phyloP scores from a whole-genome alignment of 345 rosid species.

The Linum lewisii region DNA sequence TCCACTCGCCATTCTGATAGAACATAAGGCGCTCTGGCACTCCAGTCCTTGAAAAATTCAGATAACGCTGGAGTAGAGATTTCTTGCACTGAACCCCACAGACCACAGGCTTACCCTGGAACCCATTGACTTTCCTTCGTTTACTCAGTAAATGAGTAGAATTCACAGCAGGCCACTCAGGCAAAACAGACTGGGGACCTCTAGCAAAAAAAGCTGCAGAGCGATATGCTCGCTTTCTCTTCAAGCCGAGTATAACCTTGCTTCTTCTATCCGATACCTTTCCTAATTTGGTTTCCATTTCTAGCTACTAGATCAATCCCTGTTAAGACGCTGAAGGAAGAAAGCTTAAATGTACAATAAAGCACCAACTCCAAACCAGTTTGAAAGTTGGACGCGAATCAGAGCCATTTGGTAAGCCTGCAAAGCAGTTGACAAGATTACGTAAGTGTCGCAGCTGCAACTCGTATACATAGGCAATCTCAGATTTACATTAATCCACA shows the following conservation, averaged over 20 bases:
- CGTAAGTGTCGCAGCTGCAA: neutral
- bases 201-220: conserved; percentile 31
- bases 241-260: conserved; percentile 24
- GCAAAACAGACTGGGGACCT: conserved; percentile 24
- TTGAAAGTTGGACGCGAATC: conserved; percentile 31
- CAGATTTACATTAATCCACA: too few relatives aligned
- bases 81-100: conserved; percentile 23
- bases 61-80: conserved; percentile 49
- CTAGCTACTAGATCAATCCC: conserved; percentile 30
- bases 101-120: conserved; percentile 18
- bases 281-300: conserved; percentile 51
- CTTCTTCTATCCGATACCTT: conserved; percentile 50
- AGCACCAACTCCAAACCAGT: conserved; percentile 23
- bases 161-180: conserved; percentile 24
- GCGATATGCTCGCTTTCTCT: conserved; percentile 40
- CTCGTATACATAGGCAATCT: too few relatives aligned
- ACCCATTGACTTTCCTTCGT: conserved; percentile 39
- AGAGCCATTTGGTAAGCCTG: conserved; percentile 27
- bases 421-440: conserved; percentile 3
- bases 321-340: conserved; percentile 42
- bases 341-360: conserved; percentile 27
- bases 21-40: conserved; percentile 62
- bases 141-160: conserved; percentile 26
- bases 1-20: conserved; percentile 72
- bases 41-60: conserved; percentile 59